Evolutionary conservation across 345 rosid species (phyloP).

Genomic region (Punica granatum): DNA sequence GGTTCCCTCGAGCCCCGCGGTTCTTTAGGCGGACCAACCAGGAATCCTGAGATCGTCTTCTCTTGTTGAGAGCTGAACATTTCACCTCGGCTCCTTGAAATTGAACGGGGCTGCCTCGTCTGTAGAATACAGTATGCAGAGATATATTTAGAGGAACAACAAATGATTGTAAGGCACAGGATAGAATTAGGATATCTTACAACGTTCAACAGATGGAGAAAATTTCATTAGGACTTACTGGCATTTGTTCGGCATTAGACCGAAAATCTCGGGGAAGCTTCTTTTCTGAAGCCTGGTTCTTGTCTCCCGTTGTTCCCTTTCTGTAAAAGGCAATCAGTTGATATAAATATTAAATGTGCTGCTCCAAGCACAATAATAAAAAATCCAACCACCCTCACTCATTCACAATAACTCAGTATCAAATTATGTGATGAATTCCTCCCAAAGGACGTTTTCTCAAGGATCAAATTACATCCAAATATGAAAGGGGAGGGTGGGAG

Average conservation of each 20-base stretch:
- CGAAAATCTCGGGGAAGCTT: constrained; percentile 24
- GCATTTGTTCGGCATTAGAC: constrained; percentile 22
- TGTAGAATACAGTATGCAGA: constrained; percentile 16
- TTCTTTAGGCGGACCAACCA: constrained; percentile 30
- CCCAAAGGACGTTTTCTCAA: background rate
- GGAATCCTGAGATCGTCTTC: constrained; percentile 29
- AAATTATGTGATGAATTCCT: background rate
- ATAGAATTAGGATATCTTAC: background rate
- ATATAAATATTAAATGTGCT: constrained; percentile 1
- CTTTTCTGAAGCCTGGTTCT: constrained; percentile 22
- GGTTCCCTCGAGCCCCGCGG: constrained; percentile 25
- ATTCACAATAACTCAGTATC: background rate
- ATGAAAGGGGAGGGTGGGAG: background rate
- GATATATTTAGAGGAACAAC: background rate
- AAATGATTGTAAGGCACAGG: background rate
- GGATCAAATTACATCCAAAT: background rate
- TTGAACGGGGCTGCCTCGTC: constrained; percentile 25
- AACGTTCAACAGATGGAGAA: background rate
- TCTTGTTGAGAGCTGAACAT: constrained; percentile 20
- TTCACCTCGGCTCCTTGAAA: constrained; percentile 26
- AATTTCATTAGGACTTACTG: constrained; percentile 27
- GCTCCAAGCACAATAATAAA: background rate
- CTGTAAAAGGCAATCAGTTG: constrained; percentile 19
- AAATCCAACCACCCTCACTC: background rate
- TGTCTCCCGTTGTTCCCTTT: constrained; percentile 26